Evolutionary conservation across 2,329 filamentous ascomycete species (phyloP).

Genomic region (Pseudogymnoascus verrucosus): DNA sequence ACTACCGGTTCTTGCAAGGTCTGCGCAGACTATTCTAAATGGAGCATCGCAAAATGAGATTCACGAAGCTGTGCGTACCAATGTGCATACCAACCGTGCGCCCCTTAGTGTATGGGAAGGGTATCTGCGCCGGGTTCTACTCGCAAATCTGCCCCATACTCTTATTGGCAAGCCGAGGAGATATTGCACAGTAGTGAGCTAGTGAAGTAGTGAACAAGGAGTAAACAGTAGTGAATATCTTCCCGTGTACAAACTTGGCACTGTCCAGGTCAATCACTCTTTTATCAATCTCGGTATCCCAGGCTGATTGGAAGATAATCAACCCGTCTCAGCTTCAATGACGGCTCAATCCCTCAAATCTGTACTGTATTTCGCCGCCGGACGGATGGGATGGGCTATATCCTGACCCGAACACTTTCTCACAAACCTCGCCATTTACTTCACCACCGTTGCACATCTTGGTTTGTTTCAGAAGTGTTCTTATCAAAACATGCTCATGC

Average conservation of each 20-base stretch:
- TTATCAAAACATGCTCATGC: constrained; percentile 8
- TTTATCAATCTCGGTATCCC: constrained; percentile 4
- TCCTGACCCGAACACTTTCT: not conserved
- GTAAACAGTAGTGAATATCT: not conserved
- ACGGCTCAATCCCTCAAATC: not conserved
- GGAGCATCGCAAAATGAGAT: constrained; percentile 5
- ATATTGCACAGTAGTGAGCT: not conserved
- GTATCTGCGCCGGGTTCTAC: not conserved
- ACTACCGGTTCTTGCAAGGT: constrained; percentile 8
- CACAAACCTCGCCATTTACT: constrained; percentile 1
- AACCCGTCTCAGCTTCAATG: constrained; percentile 1
- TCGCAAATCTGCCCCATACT: constrained; percentile 4
- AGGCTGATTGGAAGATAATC: not conserved
- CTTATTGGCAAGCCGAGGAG: constrained; percentile 4
- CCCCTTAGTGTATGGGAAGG: not conserved
- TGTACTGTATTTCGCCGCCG: not conserved
- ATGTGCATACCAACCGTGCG: not conserved
- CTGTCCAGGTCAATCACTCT: not conserved
- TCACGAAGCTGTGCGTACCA: not conserved
- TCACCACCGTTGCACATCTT: constrained; percentile 7
- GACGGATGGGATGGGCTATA: not conserved
- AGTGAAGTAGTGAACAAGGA: too few relatives aligned
- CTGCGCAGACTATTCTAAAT: constrained; percentile 4
- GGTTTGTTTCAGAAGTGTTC: not conserved
- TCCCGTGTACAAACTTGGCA: constrained; percentile 7